Conservation (phyloP, 2,329 filamentous ascomycete species). For the Esteya vermicola region DNA sequence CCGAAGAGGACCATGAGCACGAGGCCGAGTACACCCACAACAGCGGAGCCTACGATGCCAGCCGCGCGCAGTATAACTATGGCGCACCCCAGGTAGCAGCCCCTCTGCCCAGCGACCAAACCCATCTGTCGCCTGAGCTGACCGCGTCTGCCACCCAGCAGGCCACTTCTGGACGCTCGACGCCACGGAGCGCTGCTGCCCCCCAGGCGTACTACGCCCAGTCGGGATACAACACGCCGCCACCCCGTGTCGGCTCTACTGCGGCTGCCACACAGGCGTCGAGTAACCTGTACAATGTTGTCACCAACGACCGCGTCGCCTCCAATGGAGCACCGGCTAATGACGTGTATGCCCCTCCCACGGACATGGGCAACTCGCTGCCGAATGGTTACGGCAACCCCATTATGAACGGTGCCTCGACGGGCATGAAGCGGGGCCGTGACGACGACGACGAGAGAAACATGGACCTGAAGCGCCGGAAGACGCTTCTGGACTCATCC, state of each 20-base stretch:
- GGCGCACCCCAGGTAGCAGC: conserved; percentile 42
- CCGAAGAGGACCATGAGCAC: conserved; percentile 58
- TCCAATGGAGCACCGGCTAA: conserved; percentile 50
- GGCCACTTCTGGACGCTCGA: conserved; percentile 69
- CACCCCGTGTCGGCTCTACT: conserved; percentile 43
- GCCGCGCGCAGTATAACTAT: conserved; percentile 64
- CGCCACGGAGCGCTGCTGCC: conserved; percentile 63
- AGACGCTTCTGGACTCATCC: conserved; percentile 18
- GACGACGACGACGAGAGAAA: conserved; percentile 28
- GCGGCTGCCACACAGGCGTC: conserved; percentile 34
- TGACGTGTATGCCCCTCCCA: conserved; percentile 57
- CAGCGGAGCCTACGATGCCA: conserved; percentile 58
- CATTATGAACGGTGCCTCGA: conserved; percentile 48
- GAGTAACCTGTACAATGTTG: conserved; percentile 78
- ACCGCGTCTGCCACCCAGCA: conserved; percentile 68
- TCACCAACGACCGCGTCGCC: conserved; percentile 61
- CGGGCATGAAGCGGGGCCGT: conserved; percentile 24
- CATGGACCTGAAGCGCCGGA: conserved; percentile 21
- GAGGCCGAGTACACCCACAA: conserved; percentile 80
- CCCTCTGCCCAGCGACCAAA: conserved; percentile 54
- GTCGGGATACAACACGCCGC: conserved; percentile 61
- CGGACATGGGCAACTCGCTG: conserved; percentile 41
- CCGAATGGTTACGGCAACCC: conserved; percentile 49
- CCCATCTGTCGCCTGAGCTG: conserved; percentile 70
- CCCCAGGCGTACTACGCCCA: conserved; percentile 60